A percentile compares a stretch with the other conserved stretches of the same genome.
phyloP scores from a whole-genome alignment of 495 filamentous ascomycete species.

The Penicillium cataractarum region DNA sequence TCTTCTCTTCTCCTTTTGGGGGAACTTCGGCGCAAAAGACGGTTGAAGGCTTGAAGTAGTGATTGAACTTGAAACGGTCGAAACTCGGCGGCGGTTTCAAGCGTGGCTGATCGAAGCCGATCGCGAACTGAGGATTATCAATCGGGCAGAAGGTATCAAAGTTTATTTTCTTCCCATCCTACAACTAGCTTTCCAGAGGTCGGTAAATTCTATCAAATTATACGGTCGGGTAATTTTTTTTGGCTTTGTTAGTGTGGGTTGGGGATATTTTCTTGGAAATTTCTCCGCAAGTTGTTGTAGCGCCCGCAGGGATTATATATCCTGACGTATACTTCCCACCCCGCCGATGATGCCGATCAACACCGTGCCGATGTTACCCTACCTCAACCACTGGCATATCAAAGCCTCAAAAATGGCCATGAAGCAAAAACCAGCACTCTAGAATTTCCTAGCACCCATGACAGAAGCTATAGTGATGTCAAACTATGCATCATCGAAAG shows the following conservation, averaged over 20 bases:
- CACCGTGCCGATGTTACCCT: neutral
- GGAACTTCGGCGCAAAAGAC: neutral
- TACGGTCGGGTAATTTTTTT: constrained; percentile 16
- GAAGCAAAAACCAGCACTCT: neutral
- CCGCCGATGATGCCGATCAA: neutral
- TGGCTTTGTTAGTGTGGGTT: neutral
- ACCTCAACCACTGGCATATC: neutral
- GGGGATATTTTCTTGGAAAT: neutral
- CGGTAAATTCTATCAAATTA: constrained; percentile 9
- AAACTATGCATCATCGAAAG: neutral
- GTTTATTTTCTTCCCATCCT: neutral
- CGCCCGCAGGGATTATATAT: constrained; percentile 1
- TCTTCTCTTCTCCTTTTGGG: neutral
- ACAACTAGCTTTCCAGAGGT: constrained; percentile 6
- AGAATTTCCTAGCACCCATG: too few species aligned
- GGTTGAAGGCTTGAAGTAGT: neutral
- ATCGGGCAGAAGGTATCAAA: constrained; percentile 2
- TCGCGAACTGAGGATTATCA: constrained; percentile 10
- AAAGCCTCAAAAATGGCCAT: neutral
- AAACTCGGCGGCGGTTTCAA: constrained; percentile 30
- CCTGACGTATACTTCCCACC: neutral
- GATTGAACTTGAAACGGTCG: constrained; percentile 27
- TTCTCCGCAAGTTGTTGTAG: constrained; percentile 2
- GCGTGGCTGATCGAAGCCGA: constrained; percentile 18
- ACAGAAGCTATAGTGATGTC: neutral